Conservation (phyloP, 2,329 filamentous ascomycete species). For the Sclerotinia spermophila region DNA sequence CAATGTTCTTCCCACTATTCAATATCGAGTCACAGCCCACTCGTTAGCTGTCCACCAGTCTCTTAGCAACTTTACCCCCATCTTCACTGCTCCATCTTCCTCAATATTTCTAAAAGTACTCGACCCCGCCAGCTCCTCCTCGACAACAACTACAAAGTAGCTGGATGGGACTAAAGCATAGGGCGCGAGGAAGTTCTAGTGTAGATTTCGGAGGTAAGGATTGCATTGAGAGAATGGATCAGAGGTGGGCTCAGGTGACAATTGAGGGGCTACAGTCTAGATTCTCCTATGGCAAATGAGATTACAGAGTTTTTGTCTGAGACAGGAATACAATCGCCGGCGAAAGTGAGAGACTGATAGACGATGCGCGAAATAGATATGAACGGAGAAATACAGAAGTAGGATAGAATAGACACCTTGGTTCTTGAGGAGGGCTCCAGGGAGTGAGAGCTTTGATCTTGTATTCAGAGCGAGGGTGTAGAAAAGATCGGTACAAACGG, state of each 20-base stretch:
- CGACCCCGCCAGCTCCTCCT: not conserved
- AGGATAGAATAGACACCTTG: not conserved
- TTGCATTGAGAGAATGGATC: slow-evolving; percentile 41
- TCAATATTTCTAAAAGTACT: not conserved
- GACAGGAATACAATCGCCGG: not conserved
- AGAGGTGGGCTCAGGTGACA: slow-evolving; percentile 38
- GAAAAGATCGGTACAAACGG: not conserved
- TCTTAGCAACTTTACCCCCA: not conserved
- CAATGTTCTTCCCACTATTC: not conserved
- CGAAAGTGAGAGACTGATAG: not conserved
- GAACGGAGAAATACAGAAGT: not conserved
- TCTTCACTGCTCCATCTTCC: not conserved
- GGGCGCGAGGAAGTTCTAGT: slow-evolving; percentile 42
- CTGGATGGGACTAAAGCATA: slow-evolving; percentile 43
- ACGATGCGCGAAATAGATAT: slow-evolving; percentile 18
- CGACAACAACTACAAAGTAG: slow-evolving; percentile 42
- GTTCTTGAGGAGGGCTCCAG: not conserved
- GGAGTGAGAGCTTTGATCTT: not conserved
- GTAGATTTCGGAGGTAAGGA: slow-evolving; percentile 43
- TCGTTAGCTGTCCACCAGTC: not conserved
- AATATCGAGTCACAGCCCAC: not conserved
- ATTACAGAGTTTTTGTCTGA: slow-evolving; percentile 13
- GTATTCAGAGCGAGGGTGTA: not conserved
- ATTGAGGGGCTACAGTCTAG: not conserved
- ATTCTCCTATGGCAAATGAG: not conserved